Conservation (phyloP, 495 filamentous ascomycete species). For the Penicillium fimorum region DNA sequence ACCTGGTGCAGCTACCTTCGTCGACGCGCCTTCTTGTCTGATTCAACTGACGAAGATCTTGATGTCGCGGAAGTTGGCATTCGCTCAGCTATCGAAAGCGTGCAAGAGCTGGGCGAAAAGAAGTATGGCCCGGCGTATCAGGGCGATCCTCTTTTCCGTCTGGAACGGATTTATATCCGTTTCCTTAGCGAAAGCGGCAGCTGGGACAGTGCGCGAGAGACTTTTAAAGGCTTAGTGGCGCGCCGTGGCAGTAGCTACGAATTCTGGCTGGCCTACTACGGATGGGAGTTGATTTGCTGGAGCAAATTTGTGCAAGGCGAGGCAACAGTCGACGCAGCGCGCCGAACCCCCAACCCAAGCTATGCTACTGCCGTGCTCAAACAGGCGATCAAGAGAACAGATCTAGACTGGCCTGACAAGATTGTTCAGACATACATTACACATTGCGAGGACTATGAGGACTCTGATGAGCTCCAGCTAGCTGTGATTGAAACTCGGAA, state of each 20-base stretch:
- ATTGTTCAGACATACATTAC: slow-evolving; percentile 77
- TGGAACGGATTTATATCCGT: slow-evolving; percentile 90
- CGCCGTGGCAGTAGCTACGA: slow-evolving; percentile 74
- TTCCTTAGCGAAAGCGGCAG: slow-evolving; percentile 77
- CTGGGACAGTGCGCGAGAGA: slow-evolving; percentile 61
- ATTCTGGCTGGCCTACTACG: slow-evolving; percentile 89
- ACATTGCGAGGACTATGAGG: slow-evolving; percentile 86
- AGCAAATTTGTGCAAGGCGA: slow-evolving; percentile 53
- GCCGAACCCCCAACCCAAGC: slow-evolving; percentile 53
- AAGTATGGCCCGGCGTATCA: slow-evolving; percentile 72
- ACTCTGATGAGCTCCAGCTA: slow-evolving; percentile 65
- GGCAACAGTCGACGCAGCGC: slow-evolving; percentile 44
- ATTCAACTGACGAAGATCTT: slow-evolving; percentile 80
- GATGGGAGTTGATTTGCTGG: slow-evolving; percentile 82
- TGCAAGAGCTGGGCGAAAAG: slow-evolving; percentile 71
- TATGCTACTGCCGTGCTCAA: slow-evolving; percentile 71
- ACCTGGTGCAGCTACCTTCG: slow-evolving; percentile 93
- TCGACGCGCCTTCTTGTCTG: slow-evolving; percentile 71
- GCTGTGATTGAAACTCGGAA: slow-evolving; percentile 69
- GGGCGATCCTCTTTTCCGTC: slow-evolving; percentile 80
- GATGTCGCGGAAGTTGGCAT: slow-evolving; percentile 91
- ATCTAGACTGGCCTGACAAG: slow-evolving; percentile 90
- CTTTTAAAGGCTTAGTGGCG: slow-evolving; percentile 69
- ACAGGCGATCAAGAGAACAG: slow-evolving; percentile 64
- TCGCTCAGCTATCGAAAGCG: slow-evolving; percentile 76